Percentiles rank a stretch among this genome's conserved stretches.
Conservation (phyloP, 2,329 filamentous ascomycete genomes). For the Volutella citrinella region DNA sequence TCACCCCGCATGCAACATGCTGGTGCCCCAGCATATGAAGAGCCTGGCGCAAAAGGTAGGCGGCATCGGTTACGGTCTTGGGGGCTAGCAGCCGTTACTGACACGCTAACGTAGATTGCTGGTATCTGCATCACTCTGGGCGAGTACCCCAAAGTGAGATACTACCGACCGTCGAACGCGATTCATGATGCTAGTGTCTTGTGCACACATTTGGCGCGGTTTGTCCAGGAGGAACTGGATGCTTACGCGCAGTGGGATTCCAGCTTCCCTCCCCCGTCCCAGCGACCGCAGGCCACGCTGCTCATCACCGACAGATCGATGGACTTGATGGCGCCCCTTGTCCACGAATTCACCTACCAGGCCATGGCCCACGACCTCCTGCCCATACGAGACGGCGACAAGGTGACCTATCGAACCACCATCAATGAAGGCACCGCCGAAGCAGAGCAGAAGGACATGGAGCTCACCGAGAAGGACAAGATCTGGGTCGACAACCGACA, state of each 20-base stretch:
- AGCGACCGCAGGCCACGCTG: constrained; percentile 76
- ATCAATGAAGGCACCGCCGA: constrained; percentile 71
- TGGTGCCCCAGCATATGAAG: constrained; percentile 82
- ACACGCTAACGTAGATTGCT: constrained; percentile 30
- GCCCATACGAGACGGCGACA: constrained; percentile 83
- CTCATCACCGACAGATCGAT: constrained; percentile 89
- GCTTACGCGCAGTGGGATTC: constrained; percentile 80
- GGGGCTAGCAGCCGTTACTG: constrained; percentile 1
- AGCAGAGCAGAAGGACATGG: constrained; percentile 83
- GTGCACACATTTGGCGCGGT: constrained; percentile 82
- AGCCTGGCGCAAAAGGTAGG: constrained; percentile 80
- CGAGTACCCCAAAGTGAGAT: constrained; percentile 90
- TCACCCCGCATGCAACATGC: constrained; percentile 82
- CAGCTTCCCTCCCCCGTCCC: constrained; percentile 77
- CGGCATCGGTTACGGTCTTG: neutral
- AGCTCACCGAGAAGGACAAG: constrained; percentile 84
- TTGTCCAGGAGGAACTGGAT: constrained; percentile 89
- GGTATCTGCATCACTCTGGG: constrained; percentile 86
- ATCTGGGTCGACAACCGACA: constrained; percentile 96
- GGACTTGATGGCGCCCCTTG: constrained; percentile 81
- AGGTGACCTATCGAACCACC: constrained; percentile 77
- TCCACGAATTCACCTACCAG: constrained; percentile 98
- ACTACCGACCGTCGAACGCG: constrained; percentile 73
- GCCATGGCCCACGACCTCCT: constrained; percentile 96
- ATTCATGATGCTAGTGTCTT: constrained; percentile 85